Evolutionary conservation across 2,329 filamentous ascomycete genomes (phyloP).

Genomic region (Hypoxylon sp.): DNA sequence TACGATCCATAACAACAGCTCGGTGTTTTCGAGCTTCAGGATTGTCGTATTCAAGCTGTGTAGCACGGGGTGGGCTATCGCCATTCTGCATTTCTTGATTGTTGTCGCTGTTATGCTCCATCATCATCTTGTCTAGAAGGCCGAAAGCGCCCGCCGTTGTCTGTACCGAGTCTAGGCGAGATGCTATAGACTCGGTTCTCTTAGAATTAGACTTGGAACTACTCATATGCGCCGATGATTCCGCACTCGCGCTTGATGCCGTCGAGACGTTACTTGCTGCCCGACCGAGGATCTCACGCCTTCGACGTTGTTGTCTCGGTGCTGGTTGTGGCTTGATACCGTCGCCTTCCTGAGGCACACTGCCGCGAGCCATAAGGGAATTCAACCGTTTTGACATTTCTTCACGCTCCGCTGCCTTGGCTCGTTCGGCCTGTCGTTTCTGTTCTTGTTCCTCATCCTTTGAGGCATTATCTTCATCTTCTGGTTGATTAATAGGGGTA

Average conservation of each 20-base stretch:
- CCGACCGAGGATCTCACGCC: conserved; percentile 70
- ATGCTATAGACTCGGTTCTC: conserved; percentile 30
- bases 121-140: conserved; percentile 44
- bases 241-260: conserved; percentile 63
- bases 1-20: conserved; percentile 48
- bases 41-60: conserved; percentile 70
- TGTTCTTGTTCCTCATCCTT: conserved; percentile 40
- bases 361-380: conserved; percentile 45
- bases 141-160: conserved; percentile 27
- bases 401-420: conserved; percentile 42
- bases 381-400: conserved; percentile 51
- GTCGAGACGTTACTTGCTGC: conserved; percentile 72
- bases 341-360: conserved; percentile 28
- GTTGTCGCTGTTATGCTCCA: conserved; percentile 26
- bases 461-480: conserved; percentile 8
- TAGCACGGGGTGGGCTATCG: conserved; percentile 59
- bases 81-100: conserved; percentile 12
- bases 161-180: conserved; percentile 38
- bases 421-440: conserved; percentile 41
- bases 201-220: conserved; percentile 21
- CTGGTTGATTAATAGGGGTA: conserved; percentile 28
- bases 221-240: conserved; percentile 53
- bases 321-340: conserved; percentile 40
- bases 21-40: conserved; percentile 62
- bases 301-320: conserved; percentile 52